phyloP scores from a whole-genome alignment of 202 grass and related monocot species.

The Saccharum hybrid region DNA sequence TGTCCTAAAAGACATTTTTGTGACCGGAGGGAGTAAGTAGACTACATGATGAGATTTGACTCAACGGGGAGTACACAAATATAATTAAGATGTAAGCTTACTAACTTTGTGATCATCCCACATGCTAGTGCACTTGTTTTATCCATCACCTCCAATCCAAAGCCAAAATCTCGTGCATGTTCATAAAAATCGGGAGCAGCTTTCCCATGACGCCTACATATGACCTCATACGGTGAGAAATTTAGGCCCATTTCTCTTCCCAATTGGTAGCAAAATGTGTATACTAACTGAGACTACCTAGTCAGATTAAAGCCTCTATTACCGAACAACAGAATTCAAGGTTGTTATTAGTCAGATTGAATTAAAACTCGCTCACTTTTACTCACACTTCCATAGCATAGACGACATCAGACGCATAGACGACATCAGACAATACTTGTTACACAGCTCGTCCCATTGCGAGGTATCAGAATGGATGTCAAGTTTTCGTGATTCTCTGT shows the following conservation, averaged over 20 bases:
- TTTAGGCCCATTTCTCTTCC: neutral
- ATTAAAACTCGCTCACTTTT: neutral
- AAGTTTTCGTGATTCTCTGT: neutral
- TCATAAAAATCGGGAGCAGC: conserved; percentile 3
- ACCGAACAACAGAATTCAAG: neutral
- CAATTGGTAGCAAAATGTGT: neutral
- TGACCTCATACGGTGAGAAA: neutral
- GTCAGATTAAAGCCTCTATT: neutral
- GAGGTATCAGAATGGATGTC: too few relatives aligned
- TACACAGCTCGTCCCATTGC: too few relatives aligned
- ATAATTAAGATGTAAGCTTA: neutral
- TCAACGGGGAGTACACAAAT: neutral
- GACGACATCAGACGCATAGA: too few relatives aligned
- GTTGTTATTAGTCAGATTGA: neutral
- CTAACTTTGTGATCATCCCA: neutral
- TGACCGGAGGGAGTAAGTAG: too few relatives aligned
- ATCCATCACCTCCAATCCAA: neutral
- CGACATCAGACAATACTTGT: too few relatives aligned
- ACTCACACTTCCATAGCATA: too few relatives aligned
- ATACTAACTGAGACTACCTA: conserved; percentile 5
- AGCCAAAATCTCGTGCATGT: neutral
- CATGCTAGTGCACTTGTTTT: neutral
- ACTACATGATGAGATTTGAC: neutral
- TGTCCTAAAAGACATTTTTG: too few relatives aligned
- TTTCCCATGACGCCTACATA: neutral